Percentiles rank a stretch among this genome's conserved stretches.
Evolutionary conservation across 371 early-diverging fungal genomes (phyloP).

Genomic region (Rhizopus stolonifer): DNA sequence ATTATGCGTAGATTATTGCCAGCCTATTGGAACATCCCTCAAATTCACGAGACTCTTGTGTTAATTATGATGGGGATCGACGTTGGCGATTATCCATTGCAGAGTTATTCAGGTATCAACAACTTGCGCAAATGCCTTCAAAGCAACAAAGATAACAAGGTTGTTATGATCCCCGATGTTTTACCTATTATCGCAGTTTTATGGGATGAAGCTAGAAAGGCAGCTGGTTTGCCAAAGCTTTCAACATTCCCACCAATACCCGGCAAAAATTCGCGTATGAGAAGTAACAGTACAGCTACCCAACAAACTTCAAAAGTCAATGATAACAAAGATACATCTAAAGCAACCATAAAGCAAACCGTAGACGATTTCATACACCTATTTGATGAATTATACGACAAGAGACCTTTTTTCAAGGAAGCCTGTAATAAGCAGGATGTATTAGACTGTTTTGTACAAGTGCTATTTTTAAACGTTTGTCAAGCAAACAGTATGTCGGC

Average conservation of each 20-base stretch:
- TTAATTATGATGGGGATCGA: slow-evolving; percentile 64
- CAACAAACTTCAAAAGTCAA: neutral
- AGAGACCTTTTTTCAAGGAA: slow-evolving; percentile 57
- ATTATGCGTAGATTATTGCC: slow-evolving; percentile 58
- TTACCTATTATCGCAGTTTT: slow-evolving; percentile 29
- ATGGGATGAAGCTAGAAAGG: slow-evolving; percentile 32
- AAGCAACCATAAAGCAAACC: slow-evolving; percentile 4
- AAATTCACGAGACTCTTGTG: slow-evolving; percentile 60
- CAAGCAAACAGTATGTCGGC: slow-evolving; percentile 40
- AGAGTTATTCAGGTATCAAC: slow-evolving; percentile 49
- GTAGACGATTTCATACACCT: slow-evolving; percentile 56
- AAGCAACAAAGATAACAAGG: slow-evolving; percentile 7
- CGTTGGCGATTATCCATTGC: slow-evolving; percentile 51
- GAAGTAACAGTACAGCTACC: slow-evolving; percentile 24
- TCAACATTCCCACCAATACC: slow-evolving; percentile 5
- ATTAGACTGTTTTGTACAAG: slow-evolving; percentile 53
- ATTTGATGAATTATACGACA: slow-evolving; percentile 55
- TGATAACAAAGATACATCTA: slow-evolving; percentile 1
- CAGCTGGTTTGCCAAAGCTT: slow-evolving; percentile 9
- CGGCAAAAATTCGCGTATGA: neutral
- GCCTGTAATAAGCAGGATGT: slow-evolving; percentile 56
- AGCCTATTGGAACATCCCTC: slow-evolving; percentile 60
- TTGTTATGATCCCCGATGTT: slow-evolving; percentile 35
- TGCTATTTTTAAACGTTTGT: slow-evolving; percentile 58
- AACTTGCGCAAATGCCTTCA: slow-evolving; percentile 38